Evolutionary conservation across 106 monocot species (phyloP), one percentile per base, ranked within the genome.

Genomic region (Dendrobium officinale): DNA sequence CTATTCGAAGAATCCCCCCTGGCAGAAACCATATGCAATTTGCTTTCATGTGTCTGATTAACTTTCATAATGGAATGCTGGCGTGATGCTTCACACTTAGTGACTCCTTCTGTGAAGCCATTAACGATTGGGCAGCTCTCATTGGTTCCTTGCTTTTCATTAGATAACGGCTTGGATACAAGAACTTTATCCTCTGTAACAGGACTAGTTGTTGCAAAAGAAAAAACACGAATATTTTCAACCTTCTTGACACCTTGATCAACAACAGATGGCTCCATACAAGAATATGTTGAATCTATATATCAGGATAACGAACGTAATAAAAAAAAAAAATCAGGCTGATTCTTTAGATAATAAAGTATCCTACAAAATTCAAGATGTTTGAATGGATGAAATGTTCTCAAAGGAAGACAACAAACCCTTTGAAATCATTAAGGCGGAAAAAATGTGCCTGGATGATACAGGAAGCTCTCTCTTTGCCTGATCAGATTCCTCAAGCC

Each of bases 401-500:
- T 40, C 15, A 64, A 20, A 54, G 42, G 41, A 79, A 77, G 56
- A 47, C 72, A 84, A 82, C 67, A 78, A 2, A 92, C 96, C 98
- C 85, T 86, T 98, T 51, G 89, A 85, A 84, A 82, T 37, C 33
- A 88, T 67, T 29, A 95, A 45, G 24, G 91, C 91, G 80, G 87
- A 87, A 81, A 82, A 87, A 79, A 73, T 59, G 44, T 94, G 89
- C 67, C 54, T 88, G 48, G 88, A 77, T 47, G 80, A 91, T 26
- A 98, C 91, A 77, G 87, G 76, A 85, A 98, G 64, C 86, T 98
- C 98, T 73, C 88, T 91, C 84, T 88, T 98, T 85, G 84, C 81
- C 59, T 55, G 79, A 61, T 92, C 82, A 86, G 92, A 98, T 80
- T 98, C 98, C 87, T 98, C 94, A 55, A 98, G 81, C 98, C 98